phyloP scores from a whole-genome alignment of 2,329 filamentous ascomycete genomes.

The Diaporthe eres region DNA sequence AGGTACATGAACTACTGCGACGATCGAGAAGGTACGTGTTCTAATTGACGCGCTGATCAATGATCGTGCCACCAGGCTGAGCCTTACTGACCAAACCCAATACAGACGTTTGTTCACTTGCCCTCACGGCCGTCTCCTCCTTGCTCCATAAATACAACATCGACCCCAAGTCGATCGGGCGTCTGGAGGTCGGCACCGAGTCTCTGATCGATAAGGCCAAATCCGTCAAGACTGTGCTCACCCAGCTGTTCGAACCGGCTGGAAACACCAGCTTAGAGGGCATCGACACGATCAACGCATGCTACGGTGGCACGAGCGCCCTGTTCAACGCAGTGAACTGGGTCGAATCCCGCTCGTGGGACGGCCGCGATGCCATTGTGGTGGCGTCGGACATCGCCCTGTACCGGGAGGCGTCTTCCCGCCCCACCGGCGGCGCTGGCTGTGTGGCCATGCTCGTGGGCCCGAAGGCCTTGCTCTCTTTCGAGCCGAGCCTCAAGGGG shows the following conservation, averaged over 20 bases:
- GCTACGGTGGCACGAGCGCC: constrained; percentile 89
- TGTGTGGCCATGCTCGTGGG: constrained; percentile 85
- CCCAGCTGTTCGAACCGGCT: constrained; percentile 79
- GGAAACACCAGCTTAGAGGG: constrained; percentile 89
- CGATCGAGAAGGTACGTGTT: constrained; percentile 81
- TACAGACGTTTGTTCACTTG: constrained; percentile 88
- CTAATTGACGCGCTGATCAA: not conserved
- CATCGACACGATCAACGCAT: constrained; percentile 86
- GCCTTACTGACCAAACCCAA: not conserved
- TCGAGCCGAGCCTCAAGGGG: constrained; percentile 84
- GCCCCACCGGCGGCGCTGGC: constrained; percentile 85
- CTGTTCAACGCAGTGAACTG: constrained; percentile 88
- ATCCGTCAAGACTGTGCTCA: constrained; percentile 89
- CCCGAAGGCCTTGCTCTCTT: constrained; percentile 81
- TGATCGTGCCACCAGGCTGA: no score
- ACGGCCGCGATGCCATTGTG: constrained; percentile 85
- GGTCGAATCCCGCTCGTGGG: constrained; percentile 89
- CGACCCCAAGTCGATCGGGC: constrained; percentile 82
- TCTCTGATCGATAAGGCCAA: constrained; percentile 91
- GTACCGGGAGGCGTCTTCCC: constrained; percentile 86
- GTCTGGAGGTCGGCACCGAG: constrained; percentile 88
- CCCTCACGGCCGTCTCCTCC: constrained; percentile 82
- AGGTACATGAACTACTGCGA: constrained; percentile 95
- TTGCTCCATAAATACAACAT: constrained; percentile 87
- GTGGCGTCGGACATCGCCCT: constrained; percentile 87